Conservation (phyloP, 176 grass and related monocot genomes). For the Aegilops tauschii region DNA sequence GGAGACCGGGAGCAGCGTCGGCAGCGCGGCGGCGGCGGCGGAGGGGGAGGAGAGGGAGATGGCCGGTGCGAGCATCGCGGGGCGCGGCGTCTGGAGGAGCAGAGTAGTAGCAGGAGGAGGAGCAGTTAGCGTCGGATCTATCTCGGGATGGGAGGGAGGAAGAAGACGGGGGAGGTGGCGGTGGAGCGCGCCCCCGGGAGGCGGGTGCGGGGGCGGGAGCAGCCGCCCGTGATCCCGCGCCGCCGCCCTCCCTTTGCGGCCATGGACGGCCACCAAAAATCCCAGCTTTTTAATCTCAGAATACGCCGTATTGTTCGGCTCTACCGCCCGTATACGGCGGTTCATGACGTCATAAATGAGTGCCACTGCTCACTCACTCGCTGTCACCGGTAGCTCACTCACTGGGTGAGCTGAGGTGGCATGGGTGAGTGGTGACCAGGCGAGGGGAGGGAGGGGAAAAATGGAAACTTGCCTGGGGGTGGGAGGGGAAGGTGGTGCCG, state of each 20-base stretch:
- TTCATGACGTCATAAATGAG: too few species aligned
- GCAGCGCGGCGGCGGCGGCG: neutral
- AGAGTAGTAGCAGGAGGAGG: neutral
- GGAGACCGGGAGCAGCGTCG: neutral
- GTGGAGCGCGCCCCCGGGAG: constrained; percentile 29
- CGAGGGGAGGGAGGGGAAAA: neutral
- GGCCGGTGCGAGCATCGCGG: constrained; percentile 22
- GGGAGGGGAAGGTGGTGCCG: constrained; percentile 64
- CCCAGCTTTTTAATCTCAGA: neutral
- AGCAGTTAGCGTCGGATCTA: neutral
- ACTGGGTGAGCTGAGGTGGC: too few species aligned
- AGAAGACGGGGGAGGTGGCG: neutral
- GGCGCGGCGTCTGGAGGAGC: constrained; percentile 25
- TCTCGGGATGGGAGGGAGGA: neutral
- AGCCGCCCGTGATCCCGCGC: neutral
- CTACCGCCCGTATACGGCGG: too few species aligned
- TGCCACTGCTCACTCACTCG: too few species aligned
- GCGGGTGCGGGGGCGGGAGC: constrained; percentile 3
- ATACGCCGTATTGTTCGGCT: too few species aligned
- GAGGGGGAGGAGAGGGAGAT: neutral
- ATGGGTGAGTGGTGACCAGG: neutral
- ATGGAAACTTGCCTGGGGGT: neutral
- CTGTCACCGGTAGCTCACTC: too few species aligned
- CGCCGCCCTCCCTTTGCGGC: neutral
- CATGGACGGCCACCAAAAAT: neutral